phyloP scores from a whole-genome alignment of 176 grass and related monocot species.

The Carex cristatella region DNA sequence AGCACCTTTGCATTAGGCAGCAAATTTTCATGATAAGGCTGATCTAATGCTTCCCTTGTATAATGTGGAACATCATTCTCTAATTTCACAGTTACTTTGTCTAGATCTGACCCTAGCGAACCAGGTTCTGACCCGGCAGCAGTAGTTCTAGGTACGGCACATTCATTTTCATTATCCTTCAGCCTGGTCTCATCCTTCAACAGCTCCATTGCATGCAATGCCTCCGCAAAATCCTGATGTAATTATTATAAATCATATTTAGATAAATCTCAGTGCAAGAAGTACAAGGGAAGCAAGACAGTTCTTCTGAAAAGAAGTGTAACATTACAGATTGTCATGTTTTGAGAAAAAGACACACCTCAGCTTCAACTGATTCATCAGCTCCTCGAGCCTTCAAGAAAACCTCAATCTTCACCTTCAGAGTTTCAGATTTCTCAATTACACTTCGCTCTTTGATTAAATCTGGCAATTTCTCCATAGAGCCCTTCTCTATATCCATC shows the following conservation, averaged over 20 bases:
- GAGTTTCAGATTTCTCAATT: constrained; percentile 33
- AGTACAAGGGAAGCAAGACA: not conserved
- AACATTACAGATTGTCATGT: constrained; percentile 16
- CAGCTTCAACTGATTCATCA: constrained; percentile 29
- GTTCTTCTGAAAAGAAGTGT: not conserved
- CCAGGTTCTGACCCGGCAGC: constrained; percentile 31
- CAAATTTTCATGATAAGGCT: not conserved
- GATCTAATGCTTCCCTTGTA: not conserved
- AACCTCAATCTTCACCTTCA: constrained; percentile 28
- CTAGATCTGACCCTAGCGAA: constrained; percentile 31
- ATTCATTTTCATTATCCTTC: constrained; percentile 34
- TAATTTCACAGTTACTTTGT: constrained; percentile 34
- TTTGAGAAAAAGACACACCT: constrained; percentile 37
- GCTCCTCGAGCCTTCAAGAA: constrained; percentile 15
- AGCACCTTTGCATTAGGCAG: not conserved
- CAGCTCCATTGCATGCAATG: constrained; percentile 32
- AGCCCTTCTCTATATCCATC: constrained; percentile 24
- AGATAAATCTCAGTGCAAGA: constrained; percentile 3
- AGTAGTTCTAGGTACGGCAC: constrained; percentile 19
- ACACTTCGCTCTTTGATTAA: constrained; percentile 8
- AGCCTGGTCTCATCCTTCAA: constrained; percentile 33
- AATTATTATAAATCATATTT: constrained; percentile 14
- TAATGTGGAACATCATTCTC: constrained; percentile 2
- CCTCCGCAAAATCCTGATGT: constrained; percentile 15
- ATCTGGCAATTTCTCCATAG: constrained; percentile 8